phyloP scores from a whole-genome alignment of 768 basidiomycete species.

The Pisolithus marmoratus region DNA sequence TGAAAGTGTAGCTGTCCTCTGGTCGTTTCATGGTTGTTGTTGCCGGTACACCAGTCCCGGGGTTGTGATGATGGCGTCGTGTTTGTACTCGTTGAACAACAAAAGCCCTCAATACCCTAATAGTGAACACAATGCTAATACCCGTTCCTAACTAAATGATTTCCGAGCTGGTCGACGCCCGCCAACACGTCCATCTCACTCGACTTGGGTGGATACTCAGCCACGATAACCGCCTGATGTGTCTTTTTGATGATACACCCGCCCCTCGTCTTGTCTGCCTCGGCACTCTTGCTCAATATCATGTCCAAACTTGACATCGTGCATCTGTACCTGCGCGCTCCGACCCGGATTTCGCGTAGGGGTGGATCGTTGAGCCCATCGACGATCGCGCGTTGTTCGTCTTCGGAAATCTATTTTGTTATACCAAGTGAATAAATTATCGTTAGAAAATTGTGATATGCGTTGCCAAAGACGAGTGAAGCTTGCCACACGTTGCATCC shows the following conservation, averaged over 20 bases:
- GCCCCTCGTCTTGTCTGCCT: constrained; percentile 12
- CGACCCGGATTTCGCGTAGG: constrained; percentile 16
- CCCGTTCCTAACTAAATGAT: neutral
- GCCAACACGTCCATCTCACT: neutral
- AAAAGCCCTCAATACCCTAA: too few relatives aligned
- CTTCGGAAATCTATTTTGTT: constrained; percentile 16
- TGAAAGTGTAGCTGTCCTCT: constrained; percentile 79
- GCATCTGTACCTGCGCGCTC: constrained; percentile 17
- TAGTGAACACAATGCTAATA: neutral
- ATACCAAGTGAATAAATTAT: neutral
- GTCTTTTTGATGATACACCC: constrained; percentile 24
- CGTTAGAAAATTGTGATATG: neutral
- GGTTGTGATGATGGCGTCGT: too few relatives aligned
- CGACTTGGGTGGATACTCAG: constrained; percentile 10
- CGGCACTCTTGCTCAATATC: constrained; percentile 12
- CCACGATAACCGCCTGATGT: constrained; percentile 19
- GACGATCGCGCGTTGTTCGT: constrained; percentile 14
- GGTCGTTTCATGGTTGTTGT: constrained; percentile 28
- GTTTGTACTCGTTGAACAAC: neutral
- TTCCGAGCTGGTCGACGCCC: neutral
- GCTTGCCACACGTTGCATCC: constrained; percentile 18
- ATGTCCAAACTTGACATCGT: constrained; percentile 24
- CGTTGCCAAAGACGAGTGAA: neutral
- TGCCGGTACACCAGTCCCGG: too few relatives aligned
- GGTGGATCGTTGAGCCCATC: constrained; percentile 17